phyloP scores from a whole-genome alignment of 352 stramenopile species.

The Pythium guiyangense region DNA sequence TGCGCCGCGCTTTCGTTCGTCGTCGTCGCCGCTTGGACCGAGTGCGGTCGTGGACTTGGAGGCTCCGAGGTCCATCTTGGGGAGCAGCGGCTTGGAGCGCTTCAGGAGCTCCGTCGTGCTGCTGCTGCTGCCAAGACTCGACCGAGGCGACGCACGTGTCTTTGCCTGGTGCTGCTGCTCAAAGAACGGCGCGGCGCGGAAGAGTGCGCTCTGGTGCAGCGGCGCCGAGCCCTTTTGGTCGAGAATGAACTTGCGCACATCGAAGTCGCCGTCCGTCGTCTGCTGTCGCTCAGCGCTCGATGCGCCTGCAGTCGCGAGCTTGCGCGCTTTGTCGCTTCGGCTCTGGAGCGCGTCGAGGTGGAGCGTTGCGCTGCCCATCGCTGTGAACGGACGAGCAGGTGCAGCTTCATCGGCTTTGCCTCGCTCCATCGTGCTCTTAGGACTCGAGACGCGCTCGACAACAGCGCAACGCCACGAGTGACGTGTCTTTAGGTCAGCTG shows the following conservation, averaged over 20 bases:
- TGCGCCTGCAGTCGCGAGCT: neutral
- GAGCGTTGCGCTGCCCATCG: constrained; percentile 25
- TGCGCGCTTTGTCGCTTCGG: constrained; percentile 5
- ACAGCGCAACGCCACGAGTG: no score
- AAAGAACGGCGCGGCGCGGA: constrained; percentile 31
- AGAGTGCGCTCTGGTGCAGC: constrained; percentile 56
- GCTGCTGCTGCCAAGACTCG: neutral
- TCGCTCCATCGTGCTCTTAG: neutral
- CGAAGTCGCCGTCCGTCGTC: constrained; percentile 28
- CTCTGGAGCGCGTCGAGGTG: constrained; percentile 21
- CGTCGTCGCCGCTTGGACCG: neutral
- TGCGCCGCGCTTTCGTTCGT: constrained; percentile 1
- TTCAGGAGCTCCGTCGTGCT: constrained; percentile 1
- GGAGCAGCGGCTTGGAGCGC: constrained; percentile 14
- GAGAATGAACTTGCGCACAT: constrained; percentile 60
- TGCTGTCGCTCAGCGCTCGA: neutral
- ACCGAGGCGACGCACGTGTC: constrained; percentile 1
- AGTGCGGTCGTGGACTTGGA: constrained; percentile 2
- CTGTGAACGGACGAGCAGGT: constrained; percentile 27
- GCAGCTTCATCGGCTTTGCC: neutral
- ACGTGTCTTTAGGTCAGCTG: neutral
- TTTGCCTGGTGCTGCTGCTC: constrained; percentile 4
- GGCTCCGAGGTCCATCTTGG: constrained; percentile 9
- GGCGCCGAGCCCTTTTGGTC: constrained; percentile 50
- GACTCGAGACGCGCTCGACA: neutral